Base-by-base conservation (phyloP, 768 basidiomycete genomes). In the Leccinum aurantiacum region DNA sequence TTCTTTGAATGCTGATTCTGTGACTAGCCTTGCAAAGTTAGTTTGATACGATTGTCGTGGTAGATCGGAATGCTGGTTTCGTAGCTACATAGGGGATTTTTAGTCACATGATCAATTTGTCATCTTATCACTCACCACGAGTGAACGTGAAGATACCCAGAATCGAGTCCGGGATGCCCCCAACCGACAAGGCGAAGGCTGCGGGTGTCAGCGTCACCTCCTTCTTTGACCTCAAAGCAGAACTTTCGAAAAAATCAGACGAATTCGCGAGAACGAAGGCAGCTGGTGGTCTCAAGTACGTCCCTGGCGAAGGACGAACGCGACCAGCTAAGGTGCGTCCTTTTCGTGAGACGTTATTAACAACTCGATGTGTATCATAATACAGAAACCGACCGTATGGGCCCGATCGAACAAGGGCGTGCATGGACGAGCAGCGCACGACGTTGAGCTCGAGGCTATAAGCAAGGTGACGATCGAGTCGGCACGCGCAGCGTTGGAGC, bases 351-450 rank as follows among this genome's bases (percentile, higher is more conserved):
- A 38, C 38, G 29, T 13, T 25, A 4, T 15, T 49, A 35, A 47
- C 3, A 10, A 14, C 7, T 2, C 17, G 22, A 14, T 19, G 11
- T 19, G 14, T 17, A n/a, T 1, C 6, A 19, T 33, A 17, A 3
- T 47, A 2, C 61, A 93, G 91, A 93, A 91, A 80, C 82, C 86
- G 3, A 87, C 87, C 1, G 77, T 85, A 74, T 95, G 93, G 93
- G 75, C 81, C 4, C 84, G 84, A 37, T 83, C 85, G 54, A 93
- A 93, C 67, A 87, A 86, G 70, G 92, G 91, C 15, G 85, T 94
- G 19, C 70, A 81, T 3, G 74, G 73, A 6, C 84, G 93, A 1
- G 84, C 85, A 0, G 76, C 78, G 19, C 82, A 86, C 31, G 93
- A 94, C 73, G 69, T 85, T 7, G 88, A 91, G 67, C 79, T 87